These are phyloP conservation scores for Xerocomellus dryophilus DNA, from an alignment of 768 basidiomycete genomes.

Conservation along the genomic window DNA sequence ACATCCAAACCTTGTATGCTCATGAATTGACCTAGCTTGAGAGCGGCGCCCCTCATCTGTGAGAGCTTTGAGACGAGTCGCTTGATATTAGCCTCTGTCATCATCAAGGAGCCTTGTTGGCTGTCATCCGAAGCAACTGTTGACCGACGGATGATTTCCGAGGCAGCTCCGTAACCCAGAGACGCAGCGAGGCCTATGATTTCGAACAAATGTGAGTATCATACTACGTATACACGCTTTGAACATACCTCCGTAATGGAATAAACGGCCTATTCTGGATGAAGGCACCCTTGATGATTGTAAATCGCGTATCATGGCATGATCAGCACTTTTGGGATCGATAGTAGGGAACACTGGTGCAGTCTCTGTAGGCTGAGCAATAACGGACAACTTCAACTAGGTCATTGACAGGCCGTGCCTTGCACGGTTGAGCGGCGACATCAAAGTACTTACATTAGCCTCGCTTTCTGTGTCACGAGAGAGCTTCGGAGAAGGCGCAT, in stretches of 20 bases:
- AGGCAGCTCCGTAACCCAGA: slow-evolving; percentile 83
- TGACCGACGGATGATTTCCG: slow-evolving; percentile 77
- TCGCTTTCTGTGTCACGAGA: neutral
- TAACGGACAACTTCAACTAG: neutral
- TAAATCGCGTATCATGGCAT: slow-evolving; percentile 40
- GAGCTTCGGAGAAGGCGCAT: neutral
- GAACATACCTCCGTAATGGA: slow-evolving; percentile 86
- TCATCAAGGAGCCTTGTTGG: slow-evolving; percentile 56
- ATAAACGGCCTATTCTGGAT: slow-evolving; percentile 80
- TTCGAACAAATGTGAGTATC: neutral
- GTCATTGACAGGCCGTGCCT: neutral
- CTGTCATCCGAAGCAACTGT: slow-evolving; percentile 36
- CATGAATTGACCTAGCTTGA: slow-evolving; percentile 96
- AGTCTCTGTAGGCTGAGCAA: slow-evolving; percentile 6
- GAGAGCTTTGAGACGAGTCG: slow-evolving; percentile 90
- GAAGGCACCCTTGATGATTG: slow-evolving; percentile 89
- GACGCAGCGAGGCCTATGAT: slow-evolving; percentile 85
- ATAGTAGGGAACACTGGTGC: neutral
- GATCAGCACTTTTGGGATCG: neutral
- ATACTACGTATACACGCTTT: neutral
- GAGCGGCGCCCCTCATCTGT: slow-evolving; percentile 92
- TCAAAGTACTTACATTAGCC: slow-evolving; percentile 11
- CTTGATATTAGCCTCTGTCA: slow-evolving; percentile 89
- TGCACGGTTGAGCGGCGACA: neutral
- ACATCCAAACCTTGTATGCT: slow-evolving; percentile 78